Evolutionary conservation across 2,329 filamentous ascomycete genomes (phyloP).

Genomic region (Intubia oerlemansii): DNA sequence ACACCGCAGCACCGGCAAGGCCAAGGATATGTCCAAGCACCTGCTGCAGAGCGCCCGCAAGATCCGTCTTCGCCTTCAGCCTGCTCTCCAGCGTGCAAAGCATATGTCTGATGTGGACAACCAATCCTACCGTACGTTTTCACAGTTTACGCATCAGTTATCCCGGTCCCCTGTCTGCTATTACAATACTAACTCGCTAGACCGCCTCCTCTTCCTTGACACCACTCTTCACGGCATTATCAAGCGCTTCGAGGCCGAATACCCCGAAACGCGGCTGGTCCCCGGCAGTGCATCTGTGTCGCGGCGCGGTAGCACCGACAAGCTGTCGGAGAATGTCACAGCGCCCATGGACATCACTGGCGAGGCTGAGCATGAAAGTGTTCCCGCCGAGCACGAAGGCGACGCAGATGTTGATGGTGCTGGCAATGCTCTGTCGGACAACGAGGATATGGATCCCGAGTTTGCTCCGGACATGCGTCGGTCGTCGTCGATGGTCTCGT

Average conservation of each 20-base stretch:
- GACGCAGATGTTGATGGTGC: slow-evolving; percentile 7
- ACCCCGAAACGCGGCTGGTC: slow-evolving; percentile 55
- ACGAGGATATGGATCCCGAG: slow-evolving; percentile 18
- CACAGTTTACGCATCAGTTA: too few relatives aligned
- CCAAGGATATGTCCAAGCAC: slow-evolving; percentile 86
- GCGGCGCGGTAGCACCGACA: too few relatives aligned
- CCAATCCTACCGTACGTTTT: slow-evolving; percentile 48
- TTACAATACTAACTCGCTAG: slow-evolving; percentile 16
- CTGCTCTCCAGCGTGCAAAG: slow-evolving; percentile 56
- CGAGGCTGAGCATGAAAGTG: slow-evolving; percentile 1
- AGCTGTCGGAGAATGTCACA: slow-evolving; percentile 3
- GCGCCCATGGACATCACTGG: slow-evolving; percentile 6
- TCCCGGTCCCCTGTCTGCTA: too few relatives aligned
- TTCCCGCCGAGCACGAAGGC: not conserved
- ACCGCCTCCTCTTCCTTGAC: slow-evolving; percentile 68
- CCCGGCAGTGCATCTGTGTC: slow-evolving; percentile 12
- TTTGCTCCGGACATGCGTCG: slow-evolving; percentile 30
- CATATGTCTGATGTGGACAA: slow-evolving; percentile 47
- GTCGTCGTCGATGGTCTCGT: slow-evolving; percentile 28
- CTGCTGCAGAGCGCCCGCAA: slow-evolving; percentile 72
- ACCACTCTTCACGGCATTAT: slow-evolving; percentile 80
- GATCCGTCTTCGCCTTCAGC: slow-evolving; percentile 65
- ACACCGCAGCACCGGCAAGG: slow-evolving; percentile 33
- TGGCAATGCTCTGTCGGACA: slow-evolving; percentile 13
- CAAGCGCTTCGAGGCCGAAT: slow-evolving; percentile 87